A percentile compares a stretch with the other conserved stretches of the same genome.
These are phyloP conservation scores for Talaromyces sp. DNA, from an alignment of 2,329 filamentous ascomycete genomes.

Conservation along the genomic window DNA sequence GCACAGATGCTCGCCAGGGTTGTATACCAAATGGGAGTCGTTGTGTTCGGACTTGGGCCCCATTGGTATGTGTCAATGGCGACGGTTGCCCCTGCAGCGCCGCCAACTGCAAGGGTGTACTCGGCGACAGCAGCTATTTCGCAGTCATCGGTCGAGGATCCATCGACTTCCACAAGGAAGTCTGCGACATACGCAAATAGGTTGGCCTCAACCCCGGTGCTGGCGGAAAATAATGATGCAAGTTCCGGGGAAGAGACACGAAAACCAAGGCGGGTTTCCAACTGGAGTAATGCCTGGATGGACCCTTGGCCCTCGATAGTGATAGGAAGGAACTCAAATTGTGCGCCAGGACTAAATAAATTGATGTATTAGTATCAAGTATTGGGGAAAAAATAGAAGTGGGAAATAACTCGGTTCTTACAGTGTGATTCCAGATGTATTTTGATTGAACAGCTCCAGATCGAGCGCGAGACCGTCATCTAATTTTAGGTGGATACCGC, in stretches of 20 bases:
- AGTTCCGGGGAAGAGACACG: conserved; percentile 9
- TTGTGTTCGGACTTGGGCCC: conserved; percentile 46
- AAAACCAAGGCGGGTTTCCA: conserved; percentile 19
- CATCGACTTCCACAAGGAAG: conserved; percentile 50
- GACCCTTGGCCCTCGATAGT: conserved; percentile 41
- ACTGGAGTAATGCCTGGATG: conserved; percentile 24
- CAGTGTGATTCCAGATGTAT: conserved; percentile 48
- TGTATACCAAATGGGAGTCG: conserved; percentile 52
- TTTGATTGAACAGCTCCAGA: conserved; percentile 48
- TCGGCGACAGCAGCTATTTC: conserved; percentile 44
- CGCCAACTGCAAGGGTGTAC: conserved; percentile 51
- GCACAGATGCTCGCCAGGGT: conserved; percentile 45
- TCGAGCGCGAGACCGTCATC: conserved; percentile 48
- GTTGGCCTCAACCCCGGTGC: conserved; percentile 45
- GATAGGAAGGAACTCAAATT: conserved; percentile 56
- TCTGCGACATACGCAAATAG: conserved; percentile 53
- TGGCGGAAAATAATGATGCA: conserved; percentile 20
- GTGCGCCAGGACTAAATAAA: conserved; percentile 44
- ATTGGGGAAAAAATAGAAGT: background rate
- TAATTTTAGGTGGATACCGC: conserved; percentile 53
- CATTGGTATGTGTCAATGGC: conserved; percentile 42
- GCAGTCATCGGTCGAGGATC: conserved; percentile 36
- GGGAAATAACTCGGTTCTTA: conserved; percentile 30
- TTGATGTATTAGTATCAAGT: background rate
- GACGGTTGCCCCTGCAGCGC: conserved; percentile 51